A percentile compares a stretch with the other conserved stretches of the same genome.
Evolutionary conservation across 257 asterid genomes (phyloP).

Genomic region (Scutellaria baicalensis): DNA sequence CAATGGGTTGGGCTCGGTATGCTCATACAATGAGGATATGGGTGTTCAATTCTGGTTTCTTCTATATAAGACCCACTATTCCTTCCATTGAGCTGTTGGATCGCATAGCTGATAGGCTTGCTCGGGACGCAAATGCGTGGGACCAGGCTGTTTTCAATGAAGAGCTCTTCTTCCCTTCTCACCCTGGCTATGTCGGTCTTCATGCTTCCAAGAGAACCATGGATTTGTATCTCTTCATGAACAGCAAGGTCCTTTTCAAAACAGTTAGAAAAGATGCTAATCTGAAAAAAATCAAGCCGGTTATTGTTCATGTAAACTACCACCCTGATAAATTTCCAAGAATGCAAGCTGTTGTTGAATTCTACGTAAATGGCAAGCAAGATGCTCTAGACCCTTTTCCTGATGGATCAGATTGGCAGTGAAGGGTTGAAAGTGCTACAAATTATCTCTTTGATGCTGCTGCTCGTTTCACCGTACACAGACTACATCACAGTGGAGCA

Average conservation of each 20-base stretch:
- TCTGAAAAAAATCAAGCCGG: conserved; percentile 60
- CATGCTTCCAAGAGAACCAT: conserved; percentile 71
- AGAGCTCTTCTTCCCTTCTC: conserved; percentile 76
- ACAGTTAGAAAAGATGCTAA: conserved; percentile 54
- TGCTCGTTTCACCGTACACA: background rate
- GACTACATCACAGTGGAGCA: conserved; percentile 5
- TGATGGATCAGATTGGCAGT: conserved; percentile 49
- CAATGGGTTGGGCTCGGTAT: conserved; percentile 84
- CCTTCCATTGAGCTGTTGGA: conserved; percentile 84
- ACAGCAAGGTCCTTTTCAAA: conserved; percentile 82
- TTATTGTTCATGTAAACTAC: conserved; percentile 68
- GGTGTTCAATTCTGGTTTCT: conserved; percentile 84
- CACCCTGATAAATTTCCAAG: conserved; percentile 75
- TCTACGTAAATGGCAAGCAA: conserved; percentile 61
- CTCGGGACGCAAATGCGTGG: conserved; percentile 45
- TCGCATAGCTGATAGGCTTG: conserved; percentile 59
- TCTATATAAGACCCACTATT: conserved; percentile 69
- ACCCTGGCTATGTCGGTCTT: conserved; percentile 69
- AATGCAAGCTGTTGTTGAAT: conserved; percentile 74
- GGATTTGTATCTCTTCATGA: conserved; percentile 74
- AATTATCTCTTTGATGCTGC: background rate
- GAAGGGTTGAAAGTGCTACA: background rate
- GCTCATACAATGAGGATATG: conserved; percentile 87
- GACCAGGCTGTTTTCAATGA: conserved; percentile 87
- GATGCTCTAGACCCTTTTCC: conserved; percentile 74